Evolutionary conservation across 495 filamentous ascomycete species (phyloP), one percentile per base, ranked within the genome.

Genomic region (Penicillium longicatenatum): DNA sequence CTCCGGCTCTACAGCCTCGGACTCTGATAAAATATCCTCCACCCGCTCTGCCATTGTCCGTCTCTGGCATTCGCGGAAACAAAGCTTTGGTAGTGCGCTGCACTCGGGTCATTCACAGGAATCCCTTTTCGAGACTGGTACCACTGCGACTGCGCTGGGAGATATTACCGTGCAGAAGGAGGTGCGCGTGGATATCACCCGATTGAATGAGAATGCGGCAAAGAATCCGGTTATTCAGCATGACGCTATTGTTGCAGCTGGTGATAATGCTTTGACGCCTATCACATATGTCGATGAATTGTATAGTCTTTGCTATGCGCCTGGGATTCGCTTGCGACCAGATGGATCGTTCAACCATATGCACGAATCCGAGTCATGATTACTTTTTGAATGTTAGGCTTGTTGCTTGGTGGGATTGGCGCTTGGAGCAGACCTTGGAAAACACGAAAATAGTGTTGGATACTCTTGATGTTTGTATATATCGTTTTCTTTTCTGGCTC

Each of bases 101-200:
- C 35, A 35, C 21, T 46, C 55, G 19, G 60, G 47, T 12, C 19
- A 55, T 6, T 74, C 73, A 0, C 69, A 71, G 54, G 75, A 74
- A 37, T 70, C 66, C 0, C 57, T 72, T 22, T 54, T 72, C 31
- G 58, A 72, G 21, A 26, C 58, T 6, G 47, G 45, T 12, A 11
- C 22, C 8, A 39, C 7, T 14, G 52, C 61, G 2, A 61, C 57
- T 1, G 65, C 70, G 1, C 66, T 79, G 22, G 71, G 79, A 8
- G 80, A 80, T 46, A 86, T 84, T 61, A 75, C 82, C 57, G 79
- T 83, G 24, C 79, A 73, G 35, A 81, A 79, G 50, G 79, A 82
- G 57, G 77, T 82, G 31, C 71, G 77, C 17, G 72, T 85, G 17
- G 81, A 84, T 55, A 70, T 83, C 24, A 75, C 69, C 0, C 68